These are phyloP conservation scores for Myrmaecium sp. DNA, from an alignment of 2,329 filamentous ascomycete species.

Conservation along the genomic window DNA sequence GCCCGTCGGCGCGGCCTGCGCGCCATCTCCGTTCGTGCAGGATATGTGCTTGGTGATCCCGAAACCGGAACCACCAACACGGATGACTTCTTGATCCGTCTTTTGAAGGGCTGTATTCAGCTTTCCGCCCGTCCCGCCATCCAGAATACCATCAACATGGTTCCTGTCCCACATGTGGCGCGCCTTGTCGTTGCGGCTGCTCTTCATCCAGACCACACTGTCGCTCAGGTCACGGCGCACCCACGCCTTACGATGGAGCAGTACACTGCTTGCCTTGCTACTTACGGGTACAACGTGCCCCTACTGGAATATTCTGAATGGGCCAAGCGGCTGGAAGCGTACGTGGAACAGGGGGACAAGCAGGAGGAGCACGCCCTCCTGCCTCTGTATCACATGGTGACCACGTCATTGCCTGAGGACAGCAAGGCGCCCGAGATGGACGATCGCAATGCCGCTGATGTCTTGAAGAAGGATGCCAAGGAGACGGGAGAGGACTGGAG, in stretches of 20 bases:
- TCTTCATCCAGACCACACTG: constrained; percentile 44
- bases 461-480: constrained; percentile 45
- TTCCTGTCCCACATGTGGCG: constrained; percentile 72
- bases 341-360: constrained; percentile 42
- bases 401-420: constrained; percentile 49
- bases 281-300: constrained; percentile 56
- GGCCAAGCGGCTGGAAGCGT: constrained; percentile 49
- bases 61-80: constrained; percentile 53
- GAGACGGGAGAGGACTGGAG: constrained; percentile 43
- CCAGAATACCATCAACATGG: constrained; percentile 72
- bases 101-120: constrained; percentile 79
- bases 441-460: constrained; percentile 48
- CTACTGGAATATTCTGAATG: constrained; percentile 52
- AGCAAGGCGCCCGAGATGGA: constrained; percentile 60
- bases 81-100: constrained; percentile 79
- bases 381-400: constrained; percentile 59
- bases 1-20: constrained; percentile 61
- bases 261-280: constrained; percentile 52
- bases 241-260: constrained; percentile 63
- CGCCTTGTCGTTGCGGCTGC: constrained; percentile 61
- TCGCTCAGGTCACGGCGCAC: constrained; percentile 65
- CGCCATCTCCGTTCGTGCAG: constrained; percentile 63
- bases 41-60: constrained; percentile 67
- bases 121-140: constrained; percentile 58
- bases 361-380: constrained; percentile 35